Conservation (phyloP, 2,329 filamentous ascomycete genomes). For the Trichoderma sp. region DNA sequence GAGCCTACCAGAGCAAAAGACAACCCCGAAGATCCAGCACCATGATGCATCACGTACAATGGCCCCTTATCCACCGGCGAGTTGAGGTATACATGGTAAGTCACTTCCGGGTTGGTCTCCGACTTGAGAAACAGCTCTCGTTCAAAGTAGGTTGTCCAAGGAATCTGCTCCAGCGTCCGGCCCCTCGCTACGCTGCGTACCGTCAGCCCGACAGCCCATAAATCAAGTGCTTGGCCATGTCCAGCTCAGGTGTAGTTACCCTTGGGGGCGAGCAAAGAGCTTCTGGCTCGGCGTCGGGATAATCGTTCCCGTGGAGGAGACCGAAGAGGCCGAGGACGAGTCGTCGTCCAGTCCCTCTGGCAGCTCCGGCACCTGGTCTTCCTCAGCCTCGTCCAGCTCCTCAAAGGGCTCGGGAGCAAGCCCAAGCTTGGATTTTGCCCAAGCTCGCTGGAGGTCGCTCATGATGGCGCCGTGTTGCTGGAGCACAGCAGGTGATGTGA, state of each 20-base stretch:
- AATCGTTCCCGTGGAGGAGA: slow-evolving; percentile 89
- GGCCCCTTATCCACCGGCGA: slow-evolving; percentile 74
- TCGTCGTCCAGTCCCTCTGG: slow-evolving; percentile 55
- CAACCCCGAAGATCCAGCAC: slow-evolving; percentile 87
- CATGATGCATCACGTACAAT: slow-evolving; percentile 91
- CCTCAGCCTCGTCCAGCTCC: slow-evolving; percentile 53
- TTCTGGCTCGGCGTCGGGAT: slow-evolving; percentile 73
- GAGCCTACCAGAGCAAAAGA: slow-evolving; percentile 82
- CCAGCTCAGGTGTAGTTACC: slow-evolving; percentile 45
- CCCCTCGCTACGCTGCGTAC: slow-evolving; percentile 46
- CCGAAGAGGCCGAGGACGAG: slow-evolving; percentile 82
- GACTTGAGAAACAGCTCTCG: slow-evolving; percentile 75
- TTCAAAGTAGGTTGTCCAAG: slow-evolving; percentile 90
- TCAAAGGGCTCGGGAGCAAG: slow-evolving; percentile 51
- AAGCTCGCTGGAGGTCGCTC: slow-evolving; percentile 78
- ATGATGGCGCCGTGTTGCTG: slow-evolving; percentile 44
- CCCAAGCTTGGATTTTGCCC: slow-evolving; percentile 72
- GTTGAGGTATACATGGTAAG: slow-evolving; percentile 83
- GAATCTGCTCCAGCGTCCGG: slow-evolving; percentile 61
- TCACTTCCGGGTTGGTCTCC: slow-evolving; percentile 47
- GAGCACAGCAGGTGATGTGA: slow-evolving; percentile 6
- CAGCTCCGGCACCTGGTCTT: slow-evolving; percentile 46
- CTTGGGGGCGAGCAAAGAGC: slow-evolving; percentile 68
- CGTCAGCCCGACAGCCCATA: slow-evolving; percentile 27
- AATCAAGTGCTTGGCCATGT: not conserved